Evolutionary conservation across 306 rosid species (phyloP).

Genomic region (Pterocarpus macrocarpus): DNA sequence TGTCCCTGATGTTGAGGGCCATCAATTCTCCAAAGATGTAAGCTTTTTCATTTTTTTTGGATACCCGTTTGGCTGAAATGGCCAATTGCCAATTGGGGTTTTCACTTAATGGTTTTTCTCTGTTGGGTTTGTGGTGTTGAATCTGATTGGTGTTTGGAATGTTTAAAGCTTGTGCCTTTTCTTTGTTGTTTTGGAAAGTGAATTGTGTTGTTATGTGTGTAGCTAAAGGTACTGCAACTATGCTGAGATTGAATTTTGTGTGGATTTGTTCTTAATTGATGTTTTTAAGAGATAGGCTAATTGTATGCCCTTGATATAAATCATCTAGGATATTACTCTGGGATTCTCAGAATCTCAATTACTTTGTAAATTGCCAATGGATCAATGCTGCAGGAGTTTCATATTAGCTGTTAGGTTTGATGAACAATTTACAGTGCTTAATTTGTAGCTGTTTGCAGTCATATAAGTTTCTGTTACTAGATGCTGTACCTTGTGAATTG

Average conservation of each 20-base stretch:
- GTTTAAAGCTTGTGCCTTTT: constrained; percentile 5
- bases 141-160: background rate
- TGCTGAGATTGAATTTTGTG: background rate
- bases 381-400: constrained; percentile 35
- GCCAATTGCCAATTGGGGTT: constrained; percentile 21
- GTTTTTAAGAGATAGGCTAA: background rate
- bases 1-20: constrained; percentile 78
- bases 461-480: background rate
- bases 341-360: background rate
- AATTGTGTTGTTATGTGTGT: background rate
- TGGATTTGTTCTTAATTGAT: constrained; percentile 5
- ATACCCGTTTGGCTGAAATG: background rate
- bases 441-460: background rate
- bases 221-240: background rate
- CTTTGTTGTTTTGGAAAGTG: constrained; percentile 19
- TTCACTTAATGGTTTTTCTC: background rate
- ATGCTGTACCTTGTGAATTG: background rate
- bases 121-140: constrained; percentile 32
- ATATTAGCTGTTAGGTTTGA: constrained; percentile 13
- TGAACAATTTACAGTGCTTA: background rate
- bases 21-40: constrained; percentile 61
- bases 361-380: background rate
- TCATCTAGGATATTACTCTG: constrained; percentile 6
- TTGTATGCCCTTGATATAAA: background rate
- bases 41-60: constrained; percentile 40